Percentiles rank a stretch among this genome's conserved stretches.
These are phyloP conservation scores for Rhizopus microsporus DNA, from an alignment of 371 early-diverging fungal species.

Conservation along the genomic window DNA sequence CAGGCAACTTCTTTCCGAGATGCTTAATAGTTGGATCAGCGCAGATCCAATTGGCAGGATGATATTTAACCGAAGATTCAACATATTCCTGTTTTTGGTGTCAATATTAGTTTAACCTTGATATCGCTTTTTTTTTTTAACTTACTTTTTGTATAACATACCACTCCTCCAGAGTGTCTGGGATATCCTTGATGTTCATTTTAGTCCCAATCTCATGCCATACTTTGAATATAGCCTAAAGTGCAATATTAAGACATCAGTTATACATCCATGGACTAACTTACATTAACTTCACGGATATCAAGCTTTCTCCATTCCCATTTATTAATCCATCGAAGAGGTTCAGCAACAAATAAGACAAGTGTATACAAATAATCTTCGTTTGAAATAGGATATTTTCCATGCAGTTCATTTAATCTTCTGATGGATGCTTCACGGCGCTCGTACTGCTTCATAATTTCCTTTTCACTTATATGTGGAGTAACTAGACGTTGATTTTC, in stretches of 20 bases:
- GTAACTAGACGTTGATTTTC: conserved; percentile 27
- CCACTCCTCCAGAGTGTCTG: conserved; percentile 45
- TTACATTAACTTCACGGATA: conserved; percentile 49
- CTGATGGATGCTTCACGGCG: conserved; percentile 32
- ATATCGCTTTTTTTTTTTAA: not conserved
- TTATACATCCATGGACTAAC: not conserved
- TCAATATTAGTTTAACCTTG: not conserved
- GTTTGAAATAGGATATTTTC: conserved; percentile 50
- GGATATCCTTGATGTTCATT: conserved; percentile 58
- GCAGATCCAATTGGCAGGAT: conserved; percentile 27
- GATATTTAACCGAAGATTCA: conserved; percentile 19
- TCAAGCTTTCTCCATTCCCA: conserved; percentile 53
- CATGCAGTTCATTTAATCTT: conserved; percentile 55
- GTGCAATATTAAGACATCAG: not conserved
- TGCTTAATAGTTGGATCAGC: conserved; percentile 29
- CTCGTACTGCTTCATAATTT: conserved; percentile 32
- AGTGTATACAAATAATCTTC: conserved; percentile 56
- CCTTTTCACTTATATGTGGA: conserved; percentile 24
- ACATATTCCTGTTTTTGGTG: conserved; percentile 17
- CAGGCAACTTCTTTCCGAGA: conserved; percentile 16
- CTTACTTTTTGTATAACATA: conserved; percentile 31
- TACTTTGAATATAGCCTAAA: conserved; percentile 34
- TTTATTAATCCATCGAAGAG: conserved; percentile 42
- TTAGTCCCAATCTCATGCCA: conserved; percentile 44
- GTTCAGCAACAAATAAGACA: conserved; percentile 47